These are phyloP conservation scores for Spatholobus suberectus DNA, from an alignment of 306 rosid species.

Conservation along the genomic window DNA sequence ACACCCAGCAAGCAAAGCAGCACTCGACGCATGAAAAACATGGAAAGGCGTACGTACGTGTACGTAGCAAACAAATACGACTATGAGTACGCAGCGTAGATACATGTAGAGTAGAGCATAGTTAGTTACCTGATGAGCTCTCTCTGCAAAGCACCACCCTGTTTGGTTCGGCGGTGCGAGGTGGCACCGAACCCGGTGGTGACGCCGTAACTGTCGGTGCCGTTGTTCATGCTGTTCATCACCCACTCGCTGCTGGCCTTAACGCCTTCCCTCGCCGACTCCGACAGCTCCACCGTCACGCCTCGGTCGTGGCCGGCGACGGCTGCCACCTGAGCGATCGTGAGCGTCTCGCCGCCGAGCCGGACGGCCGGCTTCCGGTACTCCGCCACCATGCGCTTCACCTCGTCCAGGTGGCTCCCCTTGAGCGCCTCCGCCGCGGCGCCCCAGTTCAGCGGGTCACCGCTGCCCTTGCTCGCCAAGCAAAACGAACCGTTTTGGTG, in stretches of 20 bases:
- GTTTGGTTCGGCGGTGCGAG: slow-evolving; percentile 83
- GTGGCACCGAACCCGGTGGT: slow-evolving; percentile 97
- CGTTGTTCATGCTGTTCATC: slow-evolving; percentile 75
- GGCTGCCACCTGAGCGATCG: slow-evolving; percentile 90
- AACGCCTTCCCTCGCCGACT: slow-evolving; percentile 72
- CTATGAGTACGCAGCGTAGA: no score
- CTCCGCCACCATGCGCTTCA: slow-evolving; percentile 88
- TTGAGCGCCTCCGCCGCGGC: slow-evolving; percentile 65
- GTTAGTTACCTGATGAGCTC: slow-evolving; percentile 73
- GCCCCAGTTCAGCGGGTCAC: slow-evolving; percentile 79
- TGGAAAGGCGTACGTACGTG: no score
- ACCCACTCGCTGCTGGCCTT: slow-evolving; percentile 98
- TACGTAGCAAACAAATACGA: no score
- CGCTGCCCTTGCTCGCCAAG: slow-evolving; percentile 37
- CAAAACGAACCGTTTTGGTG: slow-evolving; percentile 55
- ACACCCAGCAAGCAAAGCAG: no score
- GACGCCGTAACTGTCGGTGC: slow-evolving; percentile 87
- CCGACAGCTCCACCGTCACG: slow-evolving; percentile 69
- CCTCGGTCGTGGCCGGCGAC: slow-evolving; percentile 50
- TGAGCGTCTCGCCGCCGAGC: slow-evolving; percentile 75
- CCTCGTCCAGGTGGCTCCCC: slow-evolving; percentile 87
- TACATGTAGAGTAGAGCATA: background rate
- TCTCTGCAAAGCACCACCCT: slow-evolving; percentile 86
- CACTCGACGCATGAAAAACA: no score
- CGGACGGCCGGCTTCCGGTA: slow-evolving; percentile 64